Evolutionary conservation across 441 rosid genomes (phyloP).

Genomic region (Adansonia grandidieri): DNA sequence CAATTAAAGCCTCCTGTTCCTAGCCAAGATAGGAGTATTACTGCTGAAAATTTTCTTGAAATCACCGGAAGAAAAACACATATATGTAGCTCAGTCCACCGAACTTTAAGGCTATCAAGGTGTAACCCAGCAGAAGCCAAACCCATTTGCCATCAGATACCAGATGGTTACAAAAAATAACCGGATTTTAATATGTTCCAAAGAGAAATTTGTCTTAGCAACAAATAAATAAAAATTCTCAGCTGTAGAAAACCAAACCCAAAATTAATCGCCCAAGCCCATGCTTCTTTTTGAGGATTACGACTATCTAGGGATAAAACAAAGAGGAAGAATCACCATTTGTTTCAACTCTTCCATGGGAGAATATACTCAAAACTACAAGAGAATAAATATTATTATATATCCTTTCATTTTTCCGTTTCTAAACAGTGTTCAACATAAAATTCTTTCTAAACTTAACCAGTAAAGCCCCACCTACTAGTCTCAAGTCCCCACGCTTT

Average conservation of each 20-base stretch:
- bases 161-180: neutral
- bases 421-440: constrained; percentile 31
- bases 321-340: constrained; percentile 17
- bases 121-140: constrained; percentile 23
- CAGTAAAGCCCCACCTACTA: constrained; percentile 28
- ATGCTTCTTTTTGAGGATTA: neutral
- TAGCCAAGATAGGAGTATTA: neutral
- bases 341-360: constrained; percentile 31
- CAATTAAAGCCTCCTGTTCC: constrained; percentile 6
- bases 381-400: constrained; percentile 24
- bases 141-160: constrained; percentile 17
- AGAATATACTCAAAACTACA: constrained; percentile 32
- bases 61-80: constrained; percentile 32
- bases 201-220: constrained; percentile 19
- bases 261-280: constrained; percentile 17
- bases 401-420: constrained; percentile 33
- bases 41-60: constrained; percentile 7
- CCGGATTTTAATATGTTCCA: constrained; percentile 20
- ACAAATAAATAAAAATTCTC: neutral
- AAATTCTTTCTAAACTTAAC: constrained; percentile 25
- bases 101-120: constrained; percentile 27
- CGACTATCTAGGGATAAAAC: constrained; percentile 23
- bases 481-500: constrained; percentile 45
- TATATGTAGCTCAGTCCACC: constrained; percentile 32
- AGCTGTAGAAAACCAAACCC: neutral